Conservation (phyloP, 306 rosid genomes). For the Macrotyloma uniflorum region DNA sequence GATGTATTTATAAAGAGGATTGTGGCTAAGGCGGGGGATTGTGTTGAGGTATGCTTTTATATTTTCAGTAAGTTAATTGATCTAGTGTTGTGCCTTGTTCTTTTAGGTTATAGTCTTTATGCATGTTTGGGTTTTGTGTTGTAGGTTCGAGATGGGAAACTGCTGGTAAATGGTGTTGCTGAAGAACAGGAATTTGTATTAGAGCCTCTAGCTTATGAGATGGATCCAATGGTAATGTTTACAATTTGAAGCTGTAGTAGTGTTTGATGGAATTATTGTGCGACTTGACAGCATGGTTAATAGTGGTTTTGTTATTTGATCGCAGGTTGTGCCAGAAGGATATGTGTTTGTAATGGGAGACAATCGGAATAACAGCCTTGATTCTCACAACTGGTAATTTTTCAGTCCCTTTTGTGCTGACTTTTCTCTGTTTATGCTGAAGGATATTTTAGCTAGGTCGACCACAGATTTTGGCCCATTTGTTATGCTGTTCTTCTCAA, state of each 20-base stretch:
- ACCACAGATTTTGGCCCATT: slow-evolving; percentile 16
- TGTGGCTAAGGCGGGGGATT: slow-evolving; percentile 94
- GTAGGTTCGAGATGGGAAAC: slow-evolving; percentile 80
- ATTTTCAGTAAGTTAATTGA: background rate
- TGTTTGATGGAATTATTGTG: slow-evolving; percentile 15
- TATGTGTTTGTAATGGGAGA: slow-evolving; percentile 97
- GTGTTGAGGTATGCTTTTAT: slow-evolving; percentile 63
- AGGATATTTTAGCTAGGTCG: slow-evolving; percentile 24
- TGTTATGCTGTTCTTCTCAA: slow-evolving; percentile 39
- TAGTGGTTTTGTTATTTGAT: background rate
- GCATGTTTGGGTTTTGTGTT: slow-evolving; percentile 8
- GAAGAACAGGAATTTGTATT: slow-evolving; percentile 71
- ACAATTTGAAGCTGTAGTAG: background rate
- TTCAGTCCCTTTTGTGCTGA: slow-evolving; percentile 30
- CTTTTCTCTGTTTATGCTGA: slow-evolving; percentile 33
- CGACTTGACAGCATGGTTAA: slow-evolving; percentile 1
- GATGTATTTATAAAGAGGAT: slow-evolving; percentile 88
- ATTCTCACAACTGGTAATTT: slow-evolving; percentile 92
- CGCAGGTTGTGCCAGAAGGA: slow-evolving; percentile 92
- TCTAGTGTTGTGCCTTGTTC: background rate
- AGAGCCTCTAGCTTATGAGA: slow-evolving; percentile 84
- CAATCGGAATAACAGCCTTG: slow-evolving; percentile 92
- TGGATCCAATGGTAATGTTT: slow-evolving; percentile 68
- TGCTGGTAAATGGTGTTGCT: slow-evolving; percentile 72
- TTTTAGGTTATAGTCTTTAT: background rate